Conservation (phyloP, 1,139 yeast species). For the Diutina rugosa region DNA sequence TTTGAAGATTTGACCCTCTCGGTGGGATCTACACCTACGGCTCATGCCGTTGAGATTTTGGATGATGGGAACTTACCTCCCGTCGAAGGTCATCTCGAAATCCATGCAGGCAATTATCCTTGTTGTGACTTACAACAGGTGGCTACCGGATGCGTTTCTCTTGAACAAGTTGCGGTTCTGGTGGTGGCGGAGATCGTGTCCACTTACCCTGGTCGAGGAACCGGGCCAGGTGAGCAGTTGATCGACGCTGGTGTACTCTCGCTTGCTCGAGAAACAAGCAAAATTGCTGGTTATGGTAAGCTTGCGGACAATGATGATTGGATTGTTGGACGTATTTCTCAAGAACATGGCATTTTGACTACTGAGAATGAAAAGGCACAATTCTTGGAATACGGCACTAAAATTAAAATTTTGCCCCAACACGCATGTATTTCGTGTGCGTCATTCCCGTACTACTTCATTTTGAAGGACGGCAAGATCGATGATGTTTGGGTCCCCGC, state of each 20-base stretch:
- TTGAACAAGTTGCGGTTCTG: slow-evolving; percentile 36
- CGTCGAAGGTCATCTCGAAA: slow-evolving; percentile 30
- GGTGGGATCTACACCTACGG: slow-evolving; percentile 78
- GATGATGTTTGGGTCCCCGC: slow-evolving; percentile 59
- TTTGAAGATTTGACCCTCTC: slow-evolving; percentile 30
- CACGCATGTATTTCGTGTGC: slow-evolving; percentile 69
- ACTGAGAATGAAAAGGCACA: slow-evolving; percentile 14
- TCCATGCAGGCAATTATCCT: slow-evolving; percentile 73
- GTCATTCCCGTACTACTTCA: slow-evolving; percentile 44
- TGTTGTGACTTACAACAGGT: slow-evolving; percentile 67
- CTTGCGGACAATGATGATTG: slow-evolving; percentile 29
- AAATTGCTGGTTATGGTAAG: slow-evolving; percentile 37
- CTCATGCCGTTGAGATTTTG: slow-evolving; percentile 27
- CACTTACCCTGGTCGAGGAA: slow-evolving; percentile 39
- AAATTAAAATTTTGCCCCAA: slow-evolving; percentile 50
- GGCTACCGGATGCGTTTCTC: slow-evolving; percentile 45
- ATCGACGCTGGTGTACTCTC: slow-evolving; percentile 67
- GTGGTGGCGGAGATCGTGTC: slow-evolving; percentile 58
- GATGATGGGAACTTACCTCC: slow-evolving; percentile 6
- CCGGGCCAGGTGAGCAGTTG: slow-evolving; percentile 44
- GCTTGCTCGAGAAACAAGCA: slow-evolving; percentile 50
- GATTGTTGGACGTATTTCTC: slow-evolving; percentile 46
- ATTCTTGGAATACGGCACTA: slow-evolving; percentile 41
- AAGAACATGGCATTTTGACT: slow-evolving; percentile 50
- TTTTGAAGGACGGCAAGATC: slow-evolving; percentile 33